Conservation (phyloP, 176 grass and related monocot species). For the Puccinellia tenuiflora region DNA sequence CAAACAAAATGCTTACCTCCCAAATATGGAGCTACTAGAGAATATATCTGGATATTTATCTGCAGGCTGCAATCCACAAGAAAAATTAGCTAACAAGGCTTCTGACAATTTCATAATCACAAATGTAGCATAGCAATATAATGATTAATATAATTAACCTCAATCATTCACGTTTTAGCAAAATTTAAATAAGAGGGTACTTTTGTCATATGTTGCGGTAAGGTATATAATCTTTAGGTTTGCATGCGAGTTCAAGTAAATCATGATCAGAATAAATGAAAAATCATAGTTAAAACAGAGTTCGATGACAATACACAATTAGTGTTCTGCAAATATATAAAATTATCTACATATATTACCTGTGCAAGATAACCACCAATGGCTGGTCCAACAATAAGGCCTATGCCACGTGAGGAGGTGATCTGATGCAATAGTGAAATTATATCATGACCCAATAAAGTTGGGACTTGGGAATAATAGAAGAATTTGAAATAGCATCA, state of each 20-base stretch:
- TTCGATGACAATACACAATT: not conserved
- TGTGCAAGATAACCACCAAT: slow-evolving; percentile 66
- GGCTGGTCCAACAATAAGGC: slow-evolving; percentile 65
- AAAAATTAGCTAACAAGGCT: not conserved
- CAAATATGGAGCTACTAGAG: slow-evolving; percentile 56
- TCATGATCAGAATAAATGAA: not conserved
- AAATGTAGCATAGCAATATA: not conserved
- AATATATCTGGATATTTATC: slow-evolving; percentile 60
- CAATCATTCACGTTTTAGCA: slow-evolving; percentile 1
- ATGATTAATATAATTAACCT: not conserved
- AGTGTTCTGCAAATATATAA: not conserved
- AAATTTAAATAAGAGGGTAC: not conserved
- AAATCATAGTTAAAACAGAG: not conserved
- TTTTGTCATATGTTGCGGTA: not conserved
- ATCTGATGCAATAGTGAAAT: slow-evolving; percentile 37
- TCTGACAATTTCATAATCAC: not conserved
- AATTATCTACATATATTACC: slow-evolving; percentile 17
- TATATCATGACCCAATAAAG: not conserved
- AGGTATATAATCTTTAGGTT: not conserved
- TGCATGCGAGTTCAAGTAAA: not conserved
- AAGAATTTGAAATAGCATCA: slow-evolving; percentile 4
- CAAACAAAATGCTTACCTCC: slow-evolving; percentile 34
- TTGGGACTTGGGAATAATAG: not conserved
- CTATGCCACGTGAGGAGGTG: slow-evolving; percentile 45
- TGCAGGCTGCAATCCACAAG: slow-evolving; percentile 47